phyloP scores from a whole-genome alignment of 495 filamentous ascomycete species.

The Daldinia concentrica region DNA sequence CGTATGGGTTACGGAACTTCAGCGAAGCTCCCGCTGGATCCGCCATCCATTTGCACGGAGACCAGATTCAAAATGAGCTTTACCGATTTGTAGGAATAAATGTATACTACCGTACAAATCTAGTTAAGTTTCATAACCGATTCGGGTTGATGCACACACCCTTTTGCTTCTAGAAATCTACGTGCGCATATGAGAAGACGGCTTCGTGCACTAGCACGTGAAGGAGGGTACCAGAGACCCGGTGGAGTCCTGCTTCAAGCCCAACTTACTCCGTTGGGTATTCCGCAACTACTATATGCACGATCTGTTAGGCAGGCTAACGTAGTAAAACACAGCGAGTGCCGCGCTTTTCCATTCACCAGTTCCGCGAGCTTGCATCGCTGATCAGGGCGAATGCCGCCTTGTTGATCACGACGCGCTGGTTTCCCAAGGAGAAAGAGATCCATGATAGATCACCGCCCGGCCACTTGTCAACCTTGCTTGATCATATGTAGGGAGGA shows the following conservation, averaged over 20 bases:
- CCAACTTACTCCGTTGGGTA: conserved; percentile 37
- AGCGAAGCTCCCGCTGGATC: conserved; percentile 8
- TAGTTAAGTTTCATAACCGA: conserved; percentile 1
- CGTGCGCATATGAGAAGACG: conserved; percentile 10
- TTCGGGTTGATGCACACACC: conserved; percentile 9
- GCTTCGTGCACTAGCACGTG: conserved; percentile 33
- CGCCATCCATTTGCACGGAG: conserved; percentile 3
- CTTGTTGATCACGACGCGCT: conserved; percentile 29
- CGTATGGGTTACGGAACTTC: conserved; percentile 19
- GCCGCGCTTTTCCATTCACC: conserved; percentile 12
- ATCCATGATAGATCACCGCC: conserved; percentile 27
- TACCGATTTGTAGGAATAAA: neutral
- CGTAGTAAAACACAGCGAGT: conserved; percentile 20
- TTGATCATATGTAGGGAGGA: conserved; percentile 12
- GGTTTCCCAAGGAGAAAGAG: conserved; percentile 30
- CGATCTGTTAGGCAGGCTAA: conserved; percentile 31
- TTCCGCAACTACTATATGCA: conserved; percentile 23
- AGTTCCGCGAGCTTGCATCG: conserved; percentile 30
- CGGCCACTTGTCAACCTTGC: conserved; percentile 15
- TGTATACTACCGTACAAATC: neutral
- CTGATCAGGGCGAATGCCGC: conserved; percentile 36
- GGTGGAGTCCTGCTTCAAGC: conserved; percentile 37
- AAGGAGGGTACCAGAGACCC: conserved; percentile 24
- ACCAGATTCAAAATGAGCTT: conserved; percentile 7
- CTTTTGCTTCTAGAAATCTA: conserved; percentile 8